Conservation (phyloP, 768 basidiomycete species). For the Clathrus columnatus region DNA sequence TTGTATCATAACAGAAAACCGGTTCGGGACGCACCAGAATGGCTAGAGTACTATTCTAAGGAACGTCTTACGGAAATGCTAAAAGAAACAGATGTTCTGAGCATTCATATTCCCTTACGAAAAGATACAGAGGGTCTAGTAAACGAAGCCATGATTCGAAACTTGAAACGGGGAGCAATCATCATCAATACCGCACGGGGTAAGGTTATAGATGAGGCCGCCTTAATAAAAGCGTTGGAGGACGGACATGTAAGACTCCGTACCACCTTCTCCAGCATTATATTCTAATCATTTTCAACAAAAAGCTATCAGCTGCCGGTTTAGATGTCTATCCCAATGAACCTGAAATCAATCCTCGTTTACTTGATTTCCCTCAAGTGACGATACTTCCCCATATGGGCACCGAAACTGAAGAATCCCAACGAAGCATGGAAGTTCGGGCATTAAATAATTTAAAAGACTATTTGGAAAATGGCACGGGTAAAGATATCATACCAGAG, state of each 20-base stretch:
- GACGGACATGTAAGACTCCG: slow-evolving; percentile 68
- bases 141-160: slow-evolving; percentile 64
- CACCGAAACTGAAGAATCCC: slow-evolving; percentile 75
- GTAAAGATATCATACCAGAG: slow-evolving; percentile 63
- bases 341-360: slow-evolving; percentile 66
- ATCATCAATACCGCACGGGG: slow-evolving; percentile 89
- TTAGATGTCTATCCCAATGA: slow-evolving; percentile 85
- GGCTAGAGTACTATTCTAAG: slow-evolving; percentile 65
- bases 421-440: slow-evolving; percentile 77
- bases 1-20: slow-evolving; percentile 68
- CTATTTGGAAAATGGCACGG: slow-evolving; percentile 53
- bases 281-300: background rate
- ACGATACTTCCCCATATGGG: slow-evolving; percentile 90
- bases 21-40: slow-evolving; percentile 50
- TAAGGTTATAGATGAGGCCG: slow-evolving; percentile 81
- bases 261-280: background rate
- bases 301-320: slow-evolving; percentile 67
- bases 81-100: slow-evolving; percentile 68
- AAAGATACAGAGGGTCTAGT: slow-evolving; percentile 66
- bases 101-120: slow-evolving; percentile 76
- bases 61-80: slow-evolving; percentile 57
- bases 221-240: slow-evolving; percentile 76
- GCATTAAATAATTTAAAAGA: slow-evolving; percentile 71
- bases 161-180: slow-evolving; percentile 67
- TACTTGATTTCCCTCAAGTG: slow-evolving; percentile 75